Conservation (phyloP, 495 filamentous ascomycete genomes). For the Trichoderma erinaceum region DNA sequence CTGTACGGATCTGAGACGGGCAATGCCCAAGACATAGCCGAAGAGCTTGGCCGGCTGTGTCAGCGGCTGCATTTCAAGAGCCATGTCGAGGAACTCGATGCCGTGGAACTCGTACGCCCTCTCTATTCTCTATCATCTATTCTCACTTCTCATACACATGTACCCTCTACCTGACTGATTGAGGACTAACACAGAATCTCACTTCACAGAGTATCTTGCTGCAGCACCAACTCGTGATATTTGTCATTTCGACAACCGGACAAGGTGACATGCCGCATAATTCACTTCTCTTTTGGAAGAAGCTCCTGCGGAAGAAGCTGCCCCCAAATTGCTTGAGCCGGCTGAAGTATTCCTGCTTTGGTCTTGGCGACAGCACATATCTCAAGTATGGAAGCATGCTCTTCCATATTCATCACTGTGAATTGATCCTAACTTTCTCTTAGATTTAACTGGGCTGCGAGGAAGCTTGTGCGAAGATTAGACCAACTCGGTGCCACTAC, state of each 20-base stretch:
- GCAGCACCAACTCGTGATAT: constrained; percentile 58
- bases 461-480: constrained; percentile 81
- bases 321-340: constrained; percentile 58
- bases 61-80: constrained; percentile 74
- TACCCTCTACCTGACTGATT: neutral
- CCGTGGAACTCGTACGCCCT: constrained; percentile 64
- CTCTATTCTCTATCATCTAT: constrained; percentile 22
- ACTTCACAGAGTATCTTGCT: constrained; percentile 36
- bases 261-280: constrained; percentile 90
- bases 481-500: constrained; percentile 78
- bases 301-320: constrained; percentile 70
- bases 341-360: constrained; percentile 76
- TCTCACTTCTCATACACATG: constrained; percentile 26
- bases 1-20: constrained; percentile 94
- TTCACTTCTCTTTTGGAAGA: constrained; percentile 74
- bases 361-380: constrained; percentile 92
- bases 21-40: constrained; percentile 81
- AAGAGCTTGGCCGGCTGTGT: constrained; percentile 66
- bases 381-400: constrained; percentile 52
- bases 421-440: constrained; percentile 3
- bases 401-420: constrained; percentile 6
- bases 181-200: neutral
- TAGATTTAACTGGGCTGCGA: constrained; percentile 88
- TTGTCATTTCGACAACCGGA: constrained; percentile 85
- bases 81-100: constrained; percentile 68